Conservation (phyloP, 495 filamentous ascomycete species). For the Penicillium cataractarum region DNA sequence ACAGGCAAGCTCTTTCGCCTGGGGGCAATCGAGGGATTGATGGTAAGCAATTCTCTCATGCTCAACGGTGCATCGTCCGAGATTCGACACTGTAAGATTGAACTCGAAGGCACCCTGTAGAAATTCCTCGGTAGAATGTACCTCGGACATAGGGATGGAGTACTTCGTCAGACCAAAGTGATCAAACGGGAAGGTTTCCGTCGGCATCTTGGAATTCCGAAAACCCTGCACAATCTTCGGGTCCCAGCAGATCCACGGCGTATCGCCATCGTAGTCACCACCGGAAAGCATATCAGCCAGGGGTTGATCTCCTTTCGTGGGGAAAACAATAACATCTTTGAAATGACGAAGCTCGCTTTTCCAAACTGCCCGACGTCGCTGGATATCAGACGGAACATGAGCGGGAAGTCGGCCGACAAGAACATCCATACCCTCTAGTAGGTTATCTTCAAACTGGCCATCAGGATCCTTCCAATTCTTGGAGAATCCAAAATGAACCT, state of each 20-base stretch:
- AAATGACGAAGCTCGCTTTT: slow-evolving; percentile 71
- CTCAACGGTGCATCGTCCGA: slow-evolving; percentile 75
- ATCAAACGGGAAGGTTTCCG: slow-evolving; percentile 43
- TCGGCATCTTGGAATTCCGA: slow-evolving; percentile 64
- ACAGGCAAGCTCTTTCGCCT: slow-evolving; percentile 62
- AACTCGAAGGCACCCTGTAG: slow-evolving; percentile 63
- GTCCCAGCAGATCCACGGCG: slow-evolving; percentile 91
- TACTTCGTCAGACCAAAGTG: slow-evolving; percentile 64
- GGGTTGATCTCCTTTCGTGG: slow-evolving; percentile 66
- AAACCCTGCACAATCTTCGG: slow-evolving; percentile 73
- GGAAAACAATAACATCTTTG: slow-evolving; percentile 86
- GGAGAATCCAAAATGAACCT: slow-evolving; percentile 83
- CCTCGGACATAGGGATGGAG: slow-evolving; percentile 41
- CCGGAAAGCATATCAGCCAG: slow-evolving; percentile 84
- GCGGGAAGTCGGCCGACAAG: slow-evolving; percentile 87
- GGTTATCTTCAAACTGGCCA: slow-evolving; percentile 61
- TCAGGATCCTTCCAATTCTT: slow-evolving; percentile 57
- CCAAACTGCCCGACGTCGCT: slow-evolving; percentile 66
- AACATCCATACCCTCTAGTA: slow-evolving; percentile 70
- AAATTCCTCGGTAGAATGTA: slow-evolving; percentile 46
- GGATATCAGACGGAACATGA: slow-evolving; percentile 80
- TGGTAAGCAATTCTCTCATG: slow-evolving; percentile 74
- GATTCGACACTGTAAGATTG: slow-evolving; percentile 63
- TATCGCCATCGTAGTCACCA: slow-evolving; percentile 95
- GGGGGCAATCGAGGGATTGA: slow-evolving; percentile 56